A percentile compares a stretch with the other conserved stretches of the same genome.
These are phyloP conservation scores for Fagopyrum tataricum DNA, from an alignment of 148 eudicot genomes.

Conservation along the genomic window DNA sequence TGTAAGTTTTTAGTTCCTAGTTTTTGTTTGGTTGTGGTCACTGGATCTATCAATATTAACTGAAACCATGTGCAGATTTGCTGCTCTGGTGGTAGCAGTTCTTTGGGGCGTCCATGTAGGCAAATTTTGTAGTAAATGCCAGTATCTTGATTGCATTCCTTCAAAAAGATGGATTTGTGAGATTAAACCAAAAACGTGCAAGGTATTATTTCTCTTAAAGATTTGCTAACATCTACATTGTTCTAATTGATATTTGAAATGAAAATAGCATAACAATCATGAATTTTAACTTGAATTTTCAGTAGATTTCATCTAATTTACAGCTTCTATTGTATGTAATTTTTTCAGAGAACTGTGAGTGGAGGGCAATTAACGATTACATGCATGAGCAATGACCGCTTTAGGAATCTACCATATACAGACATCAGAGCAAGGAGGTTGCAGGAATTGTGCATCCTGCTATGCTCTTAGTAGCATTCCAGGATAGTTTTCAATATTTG, in stretches of 20 bases:
- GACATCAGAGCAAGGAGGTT: constrained; percentile 41
- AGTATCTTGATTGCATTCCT: constrained; percentile 64
- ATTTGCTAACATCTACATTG: neutral
- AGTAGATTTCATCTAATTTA: neutral
- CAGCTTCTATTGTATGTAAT: neutral
- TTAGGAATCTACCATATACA: constrained; percentile 43
- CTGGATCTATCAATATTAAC: neutral
- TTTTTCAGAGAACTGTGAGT: constrained; percentile 41
- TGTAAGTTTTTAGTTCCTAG: constrained; percentile 37
- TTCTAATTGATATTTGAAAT: neutral
- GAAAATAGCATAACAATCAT: neutral
- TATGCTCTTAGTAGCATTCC: constrained; percentile 41
- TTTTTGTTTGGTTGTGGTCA: neutral
- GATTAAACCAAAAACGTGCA: constrained; percentile 36
- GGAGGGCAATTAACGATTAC: constrained; percentile 42
- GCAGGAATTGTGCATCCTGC: constrained; percentile 50
- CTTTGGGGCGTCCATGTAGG: constrained; percentile 36
- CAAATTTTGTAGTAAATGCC: constrained; percentile 64
- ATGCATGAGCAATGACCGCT: constrained; percentile 50
- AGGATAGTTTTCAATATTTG: neutral
- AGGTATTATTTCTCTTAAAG: constrained; percentile 31
- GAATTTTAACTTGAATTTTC: neutral
- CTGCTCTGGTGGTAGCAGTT: constrained; percentile 34
- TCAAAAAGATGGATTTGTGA: constrained; percentile 61
- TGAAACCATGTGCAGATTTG: constrained; percentile 37